phyloP scores from a whole-genome alignment of 2,329 filamentous ascomycete genomes.

The Ophiostoma sp. region DNA sequence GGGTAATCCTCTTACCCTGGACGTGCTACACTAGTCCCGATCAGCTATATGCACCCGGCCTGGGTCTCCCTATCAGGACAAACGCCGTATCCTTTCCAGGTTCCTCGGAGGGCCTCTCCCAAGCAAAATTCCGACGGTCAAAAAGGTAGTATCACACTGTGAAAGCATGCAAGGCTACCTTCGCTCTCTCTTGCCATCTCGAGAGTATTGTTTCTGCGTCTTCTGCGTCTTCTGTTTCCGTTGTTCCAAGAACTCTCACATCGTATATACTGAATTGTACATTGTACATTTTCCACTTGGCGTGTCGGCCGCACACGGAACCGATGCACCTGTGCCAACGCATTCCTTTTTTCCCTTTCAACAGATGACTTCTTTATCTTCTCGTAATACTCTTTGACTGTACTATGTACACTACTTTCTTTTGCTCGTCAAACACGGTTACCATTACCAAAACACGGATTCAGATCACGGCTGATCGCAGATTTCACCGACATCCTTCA shows the following conservation, averaged over 20 bases:
- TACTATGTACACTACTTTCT: not conserved
- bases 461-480: not conserved
- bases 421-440: not conserved
- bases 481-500: constrained; percentile 2
- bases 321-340: not conserved
- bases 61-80: constrained; percentile 6
- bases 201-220: not conserved
- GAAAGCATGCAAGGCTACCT: constrained; percentile 9
- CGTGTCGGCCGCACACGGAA: constrained; percentile 7
- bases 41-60: constrained; percentile 4
- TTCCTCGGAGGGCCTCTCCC: constrained; percentile 4
- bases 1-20: not conserved
- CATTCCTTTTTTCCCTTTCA: not conserved
- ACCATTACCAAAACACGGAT: not conserved
- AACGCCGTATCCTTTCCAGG: not conserved
- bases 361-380: not conserved
- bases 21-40: constrained; percentile 8
- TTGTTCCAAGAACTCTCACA: not conserved
- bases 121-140: not conserved
- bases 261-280: not conserved
- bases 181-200: not conserved
- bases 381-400: not conserved
- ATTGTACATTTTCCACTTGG: not conserved
- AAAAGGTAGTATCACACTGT: not conserved
- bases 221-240: not conserved